Evolutionary conservation across 495 filamentous ascomycete species (phyloP), one percentile per base, ranked within the genome.

Genomic region (Trypethelium eluteriae): DNA sequence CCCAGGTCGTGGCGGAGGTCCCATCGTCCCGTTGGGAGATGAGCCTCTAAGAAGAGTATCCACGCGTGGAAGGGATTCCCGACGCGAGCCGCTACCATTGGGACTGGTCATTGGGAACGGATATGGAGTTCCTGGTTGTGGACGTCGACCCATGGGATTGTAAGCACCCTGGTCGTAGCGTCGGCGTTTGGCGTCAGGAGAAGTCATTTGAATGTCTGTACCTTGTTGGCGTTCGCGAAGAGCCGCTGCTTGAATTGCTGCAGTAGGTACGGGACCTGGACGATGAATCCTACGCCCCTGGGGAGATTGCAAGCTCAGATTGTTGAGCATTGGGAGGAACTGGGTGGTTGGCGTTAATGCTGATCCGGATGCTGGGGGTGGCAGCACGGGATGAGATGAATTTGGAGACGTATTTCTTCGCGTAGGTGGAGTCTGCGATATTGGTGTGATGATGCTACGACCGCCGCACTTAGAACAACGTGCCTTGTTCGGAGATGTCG

Each of bases 381-480:
- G 73, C 25, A 73, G 67, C 38, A 70, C 84, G 7, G 12, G 83
- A 64, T 46, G 39, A 16, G 41, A 44, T 44, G 14, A 14, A 1
- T 44, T 44, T 7, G 38, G 65, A 47, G 57, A n/a, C 63, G n/a
- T 39, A 25, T 14, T 44, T 36, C 39, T 56, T 53, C 7, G 61
- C 47, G 16, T 80, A 82, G 59, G 78, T 75, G 25, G 53, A 36
- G 41, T 53, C 63, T 35, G 73, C 56, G 35, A 63, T 62, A n/a
- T 38, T 64, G 59, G 69, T 35, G 84, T 83, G 39, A 82, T 81
- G 62, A 88, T 85, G 66, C 82, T 86, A 12, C 85, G 77, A 18
- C 87, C 86, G 38, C 84, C 83, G 67, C 87, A 89, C 75, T 83
- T 85, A 2, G 78, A 75, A 70, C 89, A 91, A 65, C 82, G 80